Conservation (phyloP, 371 early-diverging fungal genomes). For the Syncephalis fuscata region DNA sequence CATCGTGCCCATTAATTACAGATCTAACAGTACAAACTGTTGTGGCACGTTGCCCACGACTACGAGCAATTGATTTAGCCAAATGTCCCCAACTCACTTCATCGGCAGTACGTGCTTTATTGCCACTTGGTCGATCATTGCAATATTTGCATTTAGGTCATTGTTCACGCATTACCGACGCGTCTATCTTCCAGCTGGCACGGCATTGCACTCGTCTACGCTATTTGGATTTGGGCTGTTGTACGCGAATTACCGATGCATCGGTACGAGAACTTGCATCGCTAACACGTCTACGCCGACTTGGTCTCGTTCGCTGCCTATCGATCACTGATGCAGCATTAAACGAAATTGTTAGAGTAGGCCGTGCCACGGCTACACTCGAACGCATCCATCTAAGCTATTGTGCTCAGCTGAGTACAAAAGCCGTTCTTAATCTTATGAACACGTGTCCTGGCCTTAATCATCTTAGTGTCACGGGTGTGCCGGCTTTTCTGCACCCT, state of each 20-base stretch:
- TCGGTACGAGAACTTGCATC: constrained; percentile 32
- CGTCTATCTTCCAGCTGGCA: constrained; percentile 23
- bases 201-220: constrained; percentile 37
- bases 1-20: constrained; percentile 24
- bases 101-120: constrained; percentile 23
- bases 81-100: constrained; percentile 38
- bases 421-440: constrained; percentile 28
- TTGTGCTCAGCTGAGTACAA: constrained; percentile 27
- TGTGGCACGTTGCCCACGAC: constrained; percentile 29
- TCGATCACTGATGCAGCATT: constrained; percentile 39
- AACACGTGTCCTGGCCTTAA: constrained; percentile 31
- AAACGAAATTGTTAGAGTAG: constrained; percentile 24
- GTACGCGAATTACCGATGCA: constrained; percentile 29
- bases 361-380: constrained; percentile 26
- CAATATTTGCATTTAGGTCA: constrained; percentile 44
- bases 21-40: constrained; percentile 28
- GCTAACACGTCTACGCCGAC: constrained; percentile 32
- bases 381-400: constrained; percentile 46
- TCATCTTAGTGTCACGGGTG: constrained; percentile 38
- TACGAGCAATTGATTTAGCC: constrained; percentile 35
- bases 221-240: constrained; percentile 41
- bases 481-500: constrained; percentile 33
- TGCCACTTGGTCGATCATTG: constrained; percentile 28
- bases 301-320: constrained; percentile 40
- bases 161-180: constrained; percentile 33